Conservation (phyloP, 2,329 filamentous ascomycete genomes). For the Xylariomycetidae sp. region DNA sequence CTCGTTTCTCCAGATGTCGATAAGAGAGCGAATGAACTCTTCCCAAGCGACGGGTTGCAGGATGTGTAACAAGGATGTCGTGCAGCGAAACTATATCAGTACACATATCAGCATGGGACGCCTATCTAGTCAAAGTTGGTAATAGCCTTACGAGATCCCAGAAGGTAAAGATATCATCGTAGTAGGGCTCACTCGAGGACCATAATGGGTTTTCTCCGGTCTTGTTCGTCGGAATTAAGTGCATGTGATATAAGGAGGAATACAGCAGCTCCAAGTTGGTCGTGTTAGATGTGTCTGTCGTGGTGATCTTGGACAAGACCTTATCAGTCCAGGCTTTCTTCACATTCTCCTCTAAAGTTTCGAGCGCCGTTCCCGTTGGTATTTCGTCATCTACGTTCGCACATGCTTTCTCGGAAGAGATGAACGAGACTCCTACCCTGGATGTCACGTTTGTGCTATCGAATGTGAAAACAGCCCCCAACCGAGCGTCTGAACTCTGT, state of each 20-base stretch:
- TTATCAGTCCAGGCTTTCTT: constrained; percentile 55
- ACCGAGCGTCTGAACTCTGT: constrained; percentile 33
- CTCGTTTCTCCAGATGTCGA: constrained; percentile 63
- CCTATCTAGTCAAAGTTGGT: neutral
- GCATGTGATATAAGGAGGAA: constrained; percentile 65
- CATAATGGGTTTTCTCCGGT: constrained; percentile 68
- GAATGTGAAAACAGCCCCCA: constrained; percentile 54
- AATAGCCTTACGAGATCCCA: constrained; percentile 52
- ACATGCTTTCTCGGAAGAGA: constrained; percentile 59
- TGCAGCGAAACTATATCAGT: constrained; percentile 58
- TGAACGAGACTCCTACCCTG: constrained; percentile 63
- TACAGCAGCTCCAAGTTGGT: constrained; percentile 59
- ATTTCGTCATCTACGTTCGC: constrained; percentile 54
- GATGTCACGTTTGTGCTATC: constrained; percentile 42
- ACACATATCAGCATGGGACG: too few relatives aligned
- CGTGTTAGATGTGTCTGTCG: constrained; percentile 47
- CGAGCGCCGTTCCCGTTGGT: constrained; percentile 36
- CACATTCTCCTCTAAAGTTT: constrained; percentile 40
- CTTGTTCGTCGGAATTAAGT: constrained; percentile 63
- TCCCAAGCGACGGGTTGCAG: constrained; percentile 59
- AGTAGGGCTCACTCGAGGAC: constrained; percentile 58
- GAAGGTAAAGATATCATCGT: constrained; percentile 65
- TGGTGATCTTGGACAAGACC: constrained; percentile 60
- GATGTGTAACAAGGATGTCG: constrained; percentile 60
- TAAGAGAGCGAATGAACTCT: constrained; percentile 61